These are phyloP conservation scores for Cocos nucifera DNA, from an alignment of 176 grass and related monocot genomes.

Conservation along the genomic window DNA sequence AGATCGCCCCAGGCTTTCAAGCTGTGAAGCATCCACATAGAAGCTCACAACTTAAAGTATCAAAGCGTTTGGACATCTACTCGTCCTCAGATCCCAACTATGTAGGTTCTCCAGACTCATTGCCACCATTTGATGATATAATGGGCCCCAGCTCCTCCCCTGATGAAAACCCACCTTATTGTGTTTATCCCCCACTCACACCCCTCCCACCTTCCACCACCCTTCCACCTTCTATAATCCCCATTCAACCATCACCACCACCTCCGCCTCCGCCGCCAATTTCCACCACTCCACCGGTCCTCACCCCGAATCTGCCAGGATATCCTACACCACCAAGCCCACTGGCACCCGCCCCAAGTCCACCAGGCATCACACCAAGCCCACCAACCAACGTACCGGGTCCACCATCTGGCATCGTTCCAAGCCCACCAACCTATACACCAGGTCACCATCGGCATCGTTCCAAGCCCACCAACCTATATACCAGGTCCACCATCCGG, in stretches of 20 bases:
- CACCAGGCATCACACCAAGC: slow-evolving; percentile 18
- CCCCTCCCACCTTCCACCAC: background rate
- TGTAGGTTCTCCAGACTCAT: slow-evolving; percentile 14
- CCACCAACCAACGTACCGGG: slow-evolving; percentile 27
- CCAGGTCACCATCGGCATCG: no score
- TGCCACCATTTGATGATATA: background rate
- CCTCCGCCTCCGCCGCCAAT: slow-evolving; percentile 4
- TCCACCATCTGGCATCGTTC: slow-evolving; percentile 13
- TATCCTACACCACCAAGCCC: background rate
- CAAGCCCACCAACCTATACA: slow-evolving; percentile 19
- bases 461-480: slow-evolving; percentile 23
- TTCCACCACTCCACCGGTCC: background rate
- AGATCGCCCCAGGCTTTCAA: no score
- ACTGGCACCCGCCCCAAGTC: slow-evolving; percentile 33
- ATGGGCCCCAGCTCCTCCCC: no score
- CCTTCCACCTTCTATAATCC: background rate
- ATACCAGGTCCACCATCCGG: no score
- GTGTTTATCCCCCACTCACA: slow-evolving; percentile 22
- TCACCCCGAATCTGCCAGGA: no score
- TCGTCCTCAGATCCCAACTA: slow-evolving; percentile 12
- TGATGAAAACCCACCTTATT: background rate
- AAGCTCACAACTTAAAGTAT: background rate
- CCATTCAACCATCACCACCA: background rate
- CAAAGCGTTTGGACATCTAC: no score
- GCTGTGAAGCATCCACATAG: background rate